phyloP scores from a whole-genome alignment of 768 basidiomycete genomes.

The Pleurotus salmoneostramineus region DNA sequence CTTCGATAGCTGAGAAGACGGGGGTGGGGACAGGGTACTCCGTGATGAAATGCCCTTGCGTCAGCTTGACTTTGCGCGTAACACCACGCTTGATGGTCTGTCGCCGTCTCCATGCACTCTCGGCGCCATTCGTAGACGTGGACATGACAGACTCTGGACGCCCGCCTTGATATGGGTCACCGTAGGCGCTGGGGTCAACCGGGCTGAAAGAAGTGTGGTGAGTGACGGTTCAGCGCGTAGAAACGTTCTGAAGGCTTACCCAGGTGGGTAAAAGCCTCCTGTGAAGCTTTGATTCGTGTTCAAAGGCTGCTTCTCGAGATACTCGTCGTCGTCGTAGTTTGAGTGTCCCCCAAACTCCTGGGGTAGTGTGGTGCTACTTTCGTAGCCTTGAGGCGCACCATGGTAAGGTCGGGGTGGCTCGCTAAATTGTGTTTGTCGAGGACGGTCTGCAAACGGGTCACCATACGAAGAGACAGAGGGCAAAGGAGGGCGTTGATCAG shows the following conservation, averaged over 20 bases:
- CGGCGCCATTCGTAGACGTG: conserved; percentile 50
- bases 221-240: conserved; percentile 8
- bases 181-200: conserved; percentile 56
- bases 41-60: conserved; percentile 87
- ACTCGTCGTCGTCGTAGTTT: conserved; percentile 62
- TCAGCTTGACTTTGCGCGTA: conserved; percentile 92
- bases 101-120: conserved; percentile 66
- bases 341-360: conserved; percentile 43
- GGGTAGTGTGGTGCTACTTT: conserved; percentile 53
- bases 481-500: conserved; percentile 31
- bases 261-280: conserved; percentile 72
- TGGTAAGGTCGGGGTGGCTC: conserved; percentile 48
- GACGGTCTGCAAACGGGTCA: conserved; percentile 75
- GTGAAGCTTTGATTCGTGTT: conserved; percentile 52
- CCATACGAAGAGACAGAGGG: conserved; percentile 32
- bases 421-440: conserved; percentile 56
- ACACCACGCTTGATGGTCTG: conserved; percentile 91
- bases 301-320: conserved; percentile 73
- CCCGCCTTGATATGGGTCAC: conserved; percentile 55
- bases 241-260: conserved; percentile 38
- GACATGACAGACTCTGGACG: conserved; percentile 52
- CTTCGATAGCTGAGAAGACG: conserved; percentile 77
- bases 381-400: conserved; percentile 42
- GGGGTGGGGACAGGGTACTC: conserved; percentile 89
- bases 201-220: conserved; percentile 29